Evolutionary conservation across 805 yeast genomes (phyloP).

Genomic region (Wickerhamomyces strasburgensis): DNA sequence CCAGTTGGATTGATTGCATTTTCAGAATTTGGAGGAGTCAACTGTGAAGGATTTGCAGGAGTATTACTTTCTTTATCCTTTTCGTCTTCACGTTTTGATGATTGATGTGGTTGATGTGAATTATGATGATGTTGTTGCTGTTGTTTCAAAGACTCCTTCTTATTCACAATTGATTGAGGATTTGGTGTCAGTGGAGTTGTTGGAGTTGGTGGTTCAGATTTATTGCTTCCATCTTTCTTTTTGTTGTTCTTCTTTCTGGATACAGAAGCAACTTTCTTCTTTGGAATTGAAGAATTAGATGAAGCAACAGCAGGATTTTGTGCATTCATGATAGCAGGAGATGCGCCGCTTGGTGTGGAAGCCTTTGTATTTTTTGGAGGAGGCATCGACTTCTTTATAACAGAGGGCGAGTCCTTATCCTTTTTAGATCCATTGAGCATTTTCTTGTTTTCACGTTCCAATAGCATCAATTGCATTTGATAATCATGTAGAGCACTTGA

Average conservation of each 20-base stretch:
- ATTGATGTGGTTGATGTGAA: slow-evolving; percentile 5
- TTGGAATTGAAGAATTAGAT: slow-evolving; percentile 12
- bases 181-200: slow-evolving; percentile 36
- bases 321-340: slow-evolving; percentile 24
- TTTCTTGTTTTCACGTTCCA: slow-evolving; percentile 73
- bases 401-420: slow-evolving; percentile 12
- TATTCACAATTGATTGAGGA: slow-evolving; percentile 8
- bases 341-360: slow-evolving; percentile 21
- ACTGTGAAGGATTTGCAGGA: slow-evolving; percentile 20
- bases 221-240: slow-evolving; percentile 14
- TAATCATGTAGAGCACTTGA: slow-evolving; percentile 66
- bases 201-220: slow-evolving; percentile 38
- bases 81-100: slow-evolving; percentile 8
- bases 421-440: slow-evolving; percentile 50
- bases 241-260: slow-evolving; percentile 17
- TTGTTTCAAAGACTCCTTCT: slow-evolving; percentile 1
- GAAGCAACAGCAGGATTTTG: slow-evolving; percentile 13
- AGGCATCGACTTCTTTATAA: slow-evolving; percentile 17
- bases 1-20: slow-evolving; percentile 18
- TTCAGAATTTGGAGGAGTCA: slow-evolving; percentile 27
- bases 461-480: slow-evolving; percentile 68
- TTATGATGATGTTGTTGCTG: slow-evolving; percentile 3
- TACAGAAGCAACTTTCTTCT: slow-evolving; percentile 22
- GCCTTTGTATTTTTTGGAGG: slow-evolving; percentile 23
- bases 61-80: slow-evolving; percentile 14